Percentiles rank a stretch among this genome's conserved stretches.
phyloP scores from a whole-genome alignment of 129 eudicot species.

The Rutidosis leptorrhynchoides region DNA sequence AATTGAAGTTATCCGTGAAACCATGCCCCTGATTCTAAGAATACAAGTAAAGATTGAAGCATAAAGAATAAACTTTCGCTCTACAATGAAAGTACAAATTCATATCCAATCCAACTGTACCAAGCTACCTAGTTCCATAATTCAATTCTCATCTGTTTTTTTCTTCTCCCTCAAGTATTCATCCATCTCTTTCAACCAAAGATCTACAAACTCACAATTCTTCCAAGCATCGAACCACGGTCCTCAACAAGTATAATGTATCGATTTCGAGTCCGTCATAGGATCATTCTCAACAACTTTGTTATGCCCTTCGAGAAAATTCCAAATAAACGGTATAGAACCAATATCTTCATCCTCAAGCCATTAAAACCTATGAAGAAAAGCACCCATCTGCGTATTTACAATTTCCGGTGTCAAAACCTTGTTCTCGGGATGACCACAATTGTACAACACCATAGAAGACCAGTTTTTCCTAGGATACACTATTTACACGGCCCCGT shows the following conservation, averaged over 20 bases:
- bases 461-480: slow-evolving; percentile 94
- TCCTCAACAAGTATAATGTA: slow-evolving; percentile 86
- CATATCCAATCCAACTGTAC: no score
- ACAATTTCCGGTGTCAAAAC: slow-evolving; percentile 66
- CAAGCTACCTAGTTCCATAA: no score
- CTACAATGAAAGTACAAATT: no score
- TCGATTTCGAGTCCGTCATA: slow-evolving; percentile 55
- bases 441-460: slow-evolving; percentile 93
- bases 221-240: slow-evolving; percentile 96
- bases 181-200: slow-evolving; percentile 77
- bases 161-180: slow-evolving; percentile 49
- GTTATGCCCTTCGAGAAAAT: slow-evolving; percentile 91
- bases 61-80: no score
- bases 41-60: no score
- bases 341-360: slow-evolving; percentile 82
- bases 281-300: slow-evolving; percentile 53
- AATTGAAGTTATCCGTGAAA: no score
- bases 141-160: no score
- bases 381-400: slow-evolving; percentile 63
- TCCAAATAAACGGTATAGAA: slow-evolving; percentile 73
- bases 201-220: slow-evolving; percentile 80
- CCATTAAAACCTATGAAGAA: slow-evolving; percentile 81
- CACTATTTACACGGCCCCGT: slow-evolving; percentile 81
- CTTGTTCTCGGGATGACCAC: slow-evolving; percentile 70
- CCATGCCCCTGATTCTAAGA: no score